Conservation (phyloP, 345 rosid species). For the Bruguiera sexangula region DNA sequence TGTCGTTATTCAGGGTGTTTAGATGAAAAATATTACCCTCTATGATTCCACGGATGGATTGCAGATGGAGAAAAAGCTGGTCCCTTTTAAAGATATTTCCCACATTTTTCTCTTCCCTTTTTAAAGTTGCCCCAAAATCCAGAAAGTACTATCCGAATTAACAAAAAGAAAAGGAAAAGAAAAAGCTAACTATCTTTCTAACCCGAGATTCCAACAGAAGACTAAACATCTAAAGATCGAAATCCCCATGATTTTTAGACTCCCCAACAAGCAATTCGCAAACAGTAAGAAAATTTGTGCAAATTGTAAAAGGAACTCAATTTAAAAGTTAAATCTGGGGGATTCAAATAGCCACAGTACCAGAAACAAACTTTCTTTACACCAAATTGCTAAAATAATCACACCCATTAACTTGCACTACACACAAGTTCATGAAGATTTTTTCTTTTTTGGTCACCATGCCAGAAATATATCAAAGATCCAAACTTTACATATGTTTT, state of each 20-base stretch:
- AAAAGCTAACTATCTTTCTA: not conserved
- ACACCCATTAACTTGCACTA: not conserved
- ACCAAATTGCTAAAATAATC: not conserved
- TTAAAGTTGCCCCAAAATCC: not conserved
- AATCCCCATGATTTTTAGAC: not conserved
- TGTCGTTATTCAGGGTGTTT: not conserved
- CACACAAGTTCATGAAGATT: not conserved
- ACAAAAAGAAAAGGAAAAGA: not conserved
- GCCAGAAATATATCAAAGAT: not conserved
- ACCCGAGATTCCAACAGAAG: not conserved
- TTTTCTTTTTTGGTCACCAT: not conserved
- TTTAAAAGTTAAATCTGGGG: not conserved
- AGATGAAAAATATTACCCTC: not conserved
- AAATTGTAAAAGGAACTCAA: too few species aligned
- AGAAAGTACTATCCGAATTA: not conserved
- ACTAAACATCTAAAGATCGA: not conserved
- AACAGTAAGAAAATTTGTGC: not conserved
- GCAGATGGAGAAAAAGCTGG: not conserved
- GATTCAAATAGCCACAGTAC: not conserved
- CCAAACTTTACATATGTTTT: not conserved
- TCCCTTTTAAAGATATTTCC: not conserved
- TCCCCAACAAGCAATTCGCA: not conserved
- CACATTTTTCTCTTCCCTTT: not conserved
- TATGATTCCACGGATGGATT: not conserved
- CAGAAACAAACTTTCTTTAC: not conserved